Conservation (phyloP, 768 basidiomycete genomes). For the Trametes gibbosa region DNA sequence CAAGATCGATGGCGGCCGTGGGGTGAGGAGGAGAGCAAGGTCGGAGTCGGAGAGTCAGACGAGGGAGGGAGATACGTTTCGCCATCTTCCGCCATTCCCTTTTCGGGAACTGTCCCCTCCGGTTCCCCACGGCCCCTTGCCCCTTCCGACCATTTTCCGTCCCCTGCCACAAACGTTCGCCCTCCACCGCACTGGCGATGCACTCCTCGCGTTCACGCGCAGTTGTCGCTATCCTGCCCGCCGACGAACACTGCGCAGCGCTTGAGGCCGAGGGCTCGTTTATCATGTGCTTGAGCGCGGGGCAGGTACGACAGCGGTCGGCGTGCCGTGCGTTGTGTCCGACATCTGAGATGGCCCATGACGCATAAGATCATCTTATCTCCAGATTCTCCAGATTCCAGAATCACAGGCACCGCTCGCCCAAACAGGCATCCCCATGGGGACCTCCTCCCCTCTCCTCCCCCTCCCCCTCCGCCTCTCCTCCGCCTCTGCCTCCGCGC, state of each 20-base stretch:
- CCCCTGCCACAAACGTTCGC: background rate
- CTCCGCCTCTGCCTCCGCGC: background rate
- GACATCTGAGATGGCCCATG: conserved; percentile 19
- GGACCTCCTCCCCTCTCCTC: conserved; percentile 7
- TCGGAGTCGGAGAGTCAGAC: background rate
- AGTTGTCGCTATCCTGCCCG: too few relatives aligned
- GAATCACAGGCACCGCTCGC: conserved; percentile 14
- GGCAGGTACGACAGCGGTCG: conserved; percentile 10
- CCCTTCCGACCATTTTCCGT: conserved; percentile 20
- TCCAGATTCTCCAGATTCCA: conserved; percentile 7
- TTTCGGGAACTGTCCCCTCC: background rate
- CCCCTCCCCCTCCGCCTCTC: background rate
- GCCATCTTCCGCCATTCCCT: conserved; percentile 12
- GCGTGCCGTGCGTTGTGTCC: background rate
- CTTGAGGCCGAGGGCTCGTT: too few relatives aligned
- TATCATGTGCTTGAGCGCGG: conserved; percentile 4
- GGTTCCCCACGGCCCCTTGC: conserved; percentile 6
- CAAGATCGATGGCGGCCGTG: background rate
- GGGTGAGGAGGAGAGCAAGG: too few relatives aligned
- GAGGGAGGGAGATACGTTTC: conserved; percentile 17
- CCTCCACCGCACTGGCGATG: background rate
- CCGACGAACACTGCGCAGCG: too few relatives aligned
- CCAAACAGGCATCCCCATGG: conserved; percentile 17
- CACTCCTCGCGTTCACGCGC: background rate
- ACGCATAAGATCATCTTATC: conserved; percentile 17